phyloP scores from a whole-genome alignment of 495 filamentous ascomycete genomes.

The Venustampulla echinocandica region DNA sequence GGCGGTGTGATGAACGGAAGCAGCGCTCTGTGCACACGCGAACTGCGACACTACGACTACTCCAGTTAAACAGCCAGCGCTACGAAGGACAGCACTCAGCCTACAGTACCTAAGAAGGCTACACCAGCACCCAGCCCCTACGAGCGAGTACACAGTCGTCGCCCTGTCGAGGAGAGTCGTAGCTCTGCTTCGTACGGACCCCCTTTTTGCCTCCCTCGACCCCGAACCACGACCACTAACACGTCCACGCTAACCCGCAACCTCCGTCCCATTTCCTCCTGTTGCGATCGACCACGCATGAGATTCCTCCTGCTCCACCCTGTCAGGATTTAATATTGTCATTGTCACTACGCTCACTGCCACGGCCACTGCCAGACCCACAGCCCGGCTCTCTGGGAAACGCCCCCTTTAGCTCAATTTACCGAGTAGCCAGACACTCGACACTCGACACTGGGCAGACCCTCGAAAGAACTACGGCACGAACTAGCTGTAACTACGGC shows the following conservation, averaged over 20 bases:
- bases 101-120: background rate
- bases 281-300: background rate
- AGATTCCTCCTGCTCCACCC: background rate
- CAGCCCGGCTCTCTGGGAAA: conserved; percentile 3
- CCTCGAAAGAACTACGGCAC: too few relatives aligned
- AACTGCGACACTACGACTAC: too few relatives aligned
- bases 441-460: background rate
- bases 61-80: background rate
- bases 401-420: conserved; percentile 8
- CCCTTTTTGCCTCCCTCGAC: background rate
- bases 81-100: background rate
- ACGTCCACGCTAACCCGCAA: background rate
- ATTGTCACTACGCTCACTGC: background rate
- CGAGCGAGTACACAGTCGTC: background rate
- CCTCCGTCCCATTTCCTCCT: background rate
- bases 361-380: conserved; percentile 1
- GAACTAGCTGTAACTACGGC: too few relatives aligned
- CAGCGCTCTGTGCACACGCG: too few relatives aligned
- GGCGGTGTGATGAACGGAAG: background rate
- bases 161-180: background rate
- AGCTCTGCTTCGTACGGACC: too few relatives aligned
- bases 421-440: background rate
- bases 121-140: background rate
- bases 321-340: too few relatives aligned
- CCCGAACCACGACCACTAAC: background rate